Evolutionary conservation across 2,329 filamentous ascomycete species (phyloP), one percentile per base, ranked within the genome.

Genomic region (Botrytis medusae): DNA sequence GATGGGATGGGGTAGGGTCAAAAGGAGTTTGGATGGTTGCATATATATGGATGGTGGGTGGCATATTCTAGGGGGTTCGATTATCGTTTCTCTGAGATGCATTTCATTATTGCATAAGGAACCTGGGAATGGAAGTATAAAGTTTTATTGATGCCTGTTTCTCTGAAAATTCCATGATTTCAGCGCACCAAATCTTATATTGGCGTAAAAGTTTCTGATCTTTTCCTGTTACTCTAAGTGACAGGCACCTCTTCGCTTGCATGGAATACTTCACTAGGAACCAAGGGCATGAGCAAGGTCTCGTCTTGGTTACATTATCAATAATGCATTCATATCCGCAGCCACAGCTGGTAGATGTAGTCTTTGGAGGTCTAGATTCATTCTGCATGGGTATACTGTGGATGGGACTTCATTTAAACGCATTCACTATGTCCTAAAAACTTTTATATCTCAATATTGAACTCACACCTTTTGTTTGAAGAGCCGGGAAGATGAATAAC

Each of bases 401-500:
- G 3, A 18, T 10, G n/a, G 0, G 2, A 59, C 22, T 9, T 3
- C 0, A 32, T 32, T 34, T 9, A 18, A 29, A 29, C 1, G 14
- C 25, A 54, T 54, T 18, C 1, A 18, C 1, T 16, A 18, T 29
- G 2, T 18, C 14, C 12, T 29, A 29, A 0, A 18, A 0, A 54
- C 2, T 29, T 60, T 60, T 2, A 5, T n/a, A 54, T 12, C 1
- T 12, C 12, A 3, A 60, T 60, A 2, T 60, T 60, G 9, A 60
- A 37, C 12, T 37, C 57, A 12, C 7, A 2, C 2, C 22, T 12
- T 60, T 34, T 1, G 4, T 6, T 8, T 25, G 32, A 4, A 3
- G 32, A 34, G 16, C 22, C 4, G 10, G 32, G 57, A 34, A 60
- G 57, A 22, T 32, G 20, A 34, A 20, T 12, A 60, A 22, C 7